Conservation (phyloP, 257 asterid species). For the Scutellaria barbata region DNA sequence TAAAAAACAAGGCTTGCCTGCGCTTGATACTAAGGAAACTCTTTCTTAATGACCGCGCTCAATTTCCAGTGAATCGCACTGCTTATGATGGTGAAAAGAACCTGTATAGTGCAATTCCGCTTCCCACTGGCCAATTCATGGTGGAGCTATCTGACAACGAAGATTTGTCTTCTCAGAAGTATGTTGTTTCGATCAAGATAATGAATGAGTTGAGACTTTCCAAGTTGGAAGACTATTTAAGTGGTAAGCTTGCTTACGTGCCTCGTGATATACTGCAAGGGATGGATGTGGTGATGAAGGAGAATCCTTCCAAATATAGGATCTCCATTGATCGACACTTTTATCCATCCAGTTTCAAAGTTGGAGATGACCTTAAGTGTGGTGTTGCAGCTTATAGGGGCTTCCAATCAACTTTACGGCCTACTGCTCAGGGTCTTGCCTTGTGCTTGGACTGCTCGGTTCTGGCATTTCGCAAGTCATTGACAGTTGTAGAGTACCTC, state of each 20-base stretch:
- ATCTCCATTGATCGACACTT: constrained; percentile 52
- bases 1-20: constrained; percentile 43
- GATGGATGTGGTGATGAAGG: constrained; percentile 77
- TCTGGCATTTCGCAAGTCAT: constrained; percentile 63
- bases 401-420: constrained; percentile 62
- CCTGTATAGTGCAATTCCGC: constrained; percentile 55
- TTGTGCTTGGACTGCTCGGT: constrained; percentile 67
- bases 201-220: constrained; percentile 61
- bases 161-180: constrained; percentile 37
- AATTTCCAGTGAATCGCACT: constrained; percentile 55
- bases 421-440: constrained; percentile 68
- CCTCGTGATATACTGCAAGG: constrained; percentile 78
- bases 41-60: constrained; percentile 47
- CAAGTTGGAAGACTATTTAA: constrained; percentile 64
- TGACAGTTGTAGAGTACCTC: constrained; percentile 59
- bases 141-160: constrained; percentile 56
- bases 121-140: constrained; percentile 60
- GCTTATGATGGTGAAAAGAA: constrained; percentile 80
- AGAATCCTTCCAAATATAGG: constrained; percentile 59
- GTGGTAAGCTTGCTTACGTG: constrained; percentile 45
- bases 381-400: constrained; percentile 73
- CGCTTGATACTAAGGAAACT: constrained; percentile 52
- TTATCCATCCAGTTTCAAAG: constrained; percentile 47
- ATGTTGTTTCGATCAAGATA: constrained; percentile 51
- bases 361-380: constrained; percentile 48